Base-by-base conservation (phyloP, 2,329 filamentous ascomycete species). In the Rosellinia necatrix region DNA sequence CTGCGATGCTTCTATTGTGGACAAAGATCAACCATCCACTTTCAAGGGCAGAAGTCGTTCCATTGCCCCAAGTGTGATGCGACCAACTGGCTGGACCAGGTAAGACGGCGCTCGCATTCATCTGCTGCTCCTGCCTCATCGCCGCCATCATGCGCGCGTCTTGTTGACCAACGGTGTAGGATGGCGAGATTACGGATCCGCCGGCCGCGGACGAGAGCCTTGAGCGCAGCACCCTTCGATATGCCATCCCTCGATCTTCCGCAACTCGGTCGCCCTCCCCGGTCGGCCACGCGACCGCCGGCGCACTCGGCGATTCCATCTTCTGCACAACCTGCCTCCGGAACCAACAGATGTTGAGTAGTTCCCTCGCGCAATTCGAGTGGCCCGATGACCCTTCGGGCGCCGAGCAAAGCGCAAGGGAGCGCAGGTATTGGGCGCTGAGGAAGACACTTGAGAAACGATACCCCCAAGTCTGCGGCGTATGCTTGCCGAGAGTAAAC, bases 161-260 rank as follows among this genome's bases (percentile, higher is more conserved):
- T n/a, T 68, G 65, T 56, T 64, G 65, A 61, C 60, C 22, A 38
- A 47, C 17, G n/a, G 3, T 25, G 2, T 67, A 94, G 89, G 85
- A 91, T 71, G 93, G 93, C 67, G 86, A 96, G 47, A 94, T 97
- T 63, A 89, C 90, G 53, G 93, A 99, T 72, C 91, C 92, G 22
- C 92, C 91, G 2, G 79, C 86, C 21, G 75, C 81, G 17, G 83
- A 83, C 56, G 81, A 79, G n/a, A 74, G 76, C 43, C 71, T 72
- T 62, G 73, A 58, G 71, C 70, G 76, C 51, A 69, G 74, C 58
- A 68, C 71, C 34, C 68, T 74, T n/a, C 73, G 75, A 54, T 86
- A 78, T 70, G 81, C 77, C 49, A 75, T 77, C 49, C 66, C 76
- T 42, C 74, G 75, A 60, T 63, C 76, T 56, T 64, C 69, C 12